A percentile compares a stretch with the other conserved stretches of the same genome.
Evolutionary conservation across 306 rosid species (phyloP).

Genomic region (Purshia tridentata): DNA sequence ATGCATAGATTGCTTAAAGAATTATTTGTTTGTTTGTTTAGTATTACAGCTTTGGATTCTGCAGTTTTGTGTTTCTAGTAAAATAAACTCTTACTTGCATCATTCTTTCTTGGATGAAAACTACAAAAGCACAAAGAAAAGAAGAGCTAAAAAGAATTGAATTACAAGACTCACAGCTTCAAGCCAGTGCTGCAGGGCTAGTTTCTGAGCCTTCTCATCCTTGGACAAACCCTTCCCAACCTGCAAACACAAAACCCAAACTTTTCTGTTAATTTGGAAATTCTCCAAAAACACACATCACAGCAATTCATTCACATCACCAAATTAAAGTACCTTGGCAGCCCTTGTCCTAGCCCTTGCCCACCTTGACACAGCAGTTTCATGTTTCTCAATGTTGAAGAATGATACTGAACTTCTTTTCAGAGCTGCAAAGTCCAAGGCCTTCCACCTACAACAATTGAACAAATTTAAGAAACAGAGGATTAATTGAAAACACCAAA

Average conservation of each 20-base stretch:
- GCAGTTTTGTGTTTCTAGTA: neutral
- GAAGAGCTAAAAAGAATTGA: neutral
- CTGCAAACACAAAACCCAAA: constrained; percentile 18
- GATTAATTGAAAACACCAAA: neutral
- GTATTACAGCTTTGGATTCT: neutral
- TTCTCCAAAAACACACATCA: constrained; percentile 7
- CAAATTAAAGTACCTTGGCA: constrained; percentile 39
- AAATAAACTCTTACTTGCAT: neutral
- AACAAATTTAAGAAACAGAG: neutral
- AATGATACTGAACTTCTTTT: constrained; percentile 50
- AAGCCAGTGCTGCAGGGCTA: constrained; percentile 58
- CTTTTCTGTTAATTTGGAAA: neutral
- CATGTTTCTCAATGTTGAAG: constrained; percentile 42
- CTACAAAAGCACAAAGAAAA: neutral
- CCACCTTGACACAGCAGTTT: constrained; percentile 47
- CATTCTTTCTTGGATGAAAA: neutral
- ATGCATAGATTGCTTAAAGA: no score
- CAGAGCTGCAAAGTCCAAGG: constrained; percentile 47
- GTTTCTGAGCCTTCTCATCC: constrained; percentile 51
- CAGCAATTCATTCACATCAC: neutral
- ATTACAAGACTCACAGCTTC: constrained; percentile 47
- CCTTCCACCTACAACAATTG: constrained; percentile 47
- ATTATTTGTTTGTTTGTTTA: no score
- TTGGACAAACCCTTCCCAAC: constrained; percentile 49
- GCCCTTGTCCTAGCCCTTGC: constrained; percentile 47